Evolutionary conservation across 2,329 filamentous ascomycete genomes (phyloP).

Genomic region (Harringtonia aguacate): DNA sequence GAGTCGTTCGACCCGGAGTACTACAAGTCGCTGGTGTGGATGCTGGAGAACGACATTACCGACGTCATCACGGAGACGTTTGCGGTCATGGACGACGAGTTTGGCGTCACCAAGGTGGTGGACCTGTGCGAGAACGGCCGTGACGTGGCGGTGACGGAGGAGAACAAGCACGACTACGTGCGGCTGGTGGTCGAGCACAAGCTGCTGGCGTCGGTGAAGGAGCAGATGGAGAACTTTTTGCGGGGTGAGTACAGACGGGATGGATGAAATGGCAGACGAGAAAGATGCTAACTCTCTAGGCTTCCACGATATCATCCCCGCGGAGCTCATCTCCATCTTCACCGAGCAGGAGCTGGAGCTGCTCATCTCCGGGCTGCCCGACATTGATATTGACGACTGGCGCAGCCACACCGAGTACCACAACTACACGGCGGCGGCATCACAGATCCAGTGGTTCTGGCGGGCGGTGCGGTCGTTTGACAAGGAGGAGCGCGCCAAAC

Average conservation of each 20-base stretch:
- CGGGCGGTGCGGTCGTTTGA: conserved; percentile 93
- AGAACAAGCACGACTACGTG: conserved; percentile 98
- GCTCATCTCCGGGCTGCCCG: conserved; percentile 89
- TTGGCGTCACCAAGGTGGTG: conserved; percentile 78
- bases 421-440: conserved; percentile 88
- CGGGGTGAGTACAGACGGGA: too few relatives aligned
- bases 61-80: conserved; percentile 97
- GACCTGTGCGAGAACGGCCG: conserved; percentile 82
- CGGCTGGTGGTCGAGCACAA: conserved; percentile 90
- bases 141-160: conserved; percentile 88
- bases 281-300: too few relatives aligned
- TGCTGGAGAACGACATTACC: conserved; percentile 96
- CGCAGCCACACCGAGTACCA: conserved; percentile 98
- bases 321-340: conserved; percentile 91
- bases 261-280: too few relatives aligned
- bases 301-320: conserved; percentile 96
- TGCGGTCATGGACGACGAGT: conserved; percentile 85
- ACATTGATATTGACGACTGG: conserved; percentile 98
- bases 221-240: conserved; percentile 88
- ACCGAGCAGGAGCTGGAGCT: conserved; percentile 97
- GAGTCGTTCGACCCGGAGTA: conserved; percentile 97
- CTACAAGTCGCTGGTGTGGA: conserved; percentile 98
- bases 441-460: conserved; percentile 99
- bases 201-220: conserved; percentile 81
- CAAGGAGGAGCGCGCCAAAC: conserved; percentile 95